Evolutionary conservation across 179 eudicot species (phyloP), one percentile per base, ranked within the genome.

Genomic region (Spergularia azorica): DNA sequence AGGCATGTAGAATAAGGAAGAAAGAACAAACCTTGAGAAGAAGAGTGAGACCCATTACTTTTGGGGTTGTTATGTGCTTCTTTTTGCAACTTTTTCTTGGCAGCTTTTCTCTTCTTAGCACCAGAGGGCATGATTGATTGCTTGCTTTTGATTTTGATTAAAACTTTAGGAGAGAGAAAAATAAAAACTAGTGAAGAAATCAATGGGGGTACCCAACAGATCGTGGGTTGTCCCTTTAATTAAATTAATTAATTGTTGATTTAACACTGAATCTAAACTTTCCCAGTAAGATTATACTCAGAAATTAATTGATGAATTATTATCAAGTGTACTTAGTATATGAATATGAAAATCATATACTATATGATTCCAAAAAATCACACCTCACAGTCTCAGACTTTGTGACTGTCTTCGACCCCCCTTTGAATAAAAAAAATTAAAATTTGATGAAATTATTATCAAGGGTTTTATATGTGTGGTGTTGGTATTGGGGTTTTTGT

Each of bases 41-140:
- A 26, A 55, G 74, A 71, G 76, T 83, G 81, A 73, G 77, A 65
- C 74, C 79, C 82, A 70, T 69, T 70, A 17, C 17, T 74, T 39
- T 50, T 51, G 32, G 56, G 56, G 26, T 26, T 15, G 63, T 69
- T 70, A 69, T 51, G 56, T 72, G 55, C 52, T 75, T 79, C 74
- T 17, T 83, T 76, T 78, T 77, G 71, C 88, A 79, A 65, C 89
- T 87, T 90, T 77, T 88, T 90, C 87, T 88, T 88, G 65, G 89
- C 87, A 71, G 94, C 90, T 80, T 88, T 90, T 76, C 94, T 78
- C 90, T 87, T 90, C 91, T 84, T 88, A 78, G 84, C 84, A 82
- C 84, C 84, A 16, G 84, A 82, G 20, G 84, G 84, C 84, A 82
- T 82, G 79, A 78, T 82, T 74, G 21, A 15, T 26, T 26, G 32